These are phyloP conservation scores for Erigeron canadensis DNA, from an alignment of 129 eudicot species.

Conservation along the genomic window DNA sequence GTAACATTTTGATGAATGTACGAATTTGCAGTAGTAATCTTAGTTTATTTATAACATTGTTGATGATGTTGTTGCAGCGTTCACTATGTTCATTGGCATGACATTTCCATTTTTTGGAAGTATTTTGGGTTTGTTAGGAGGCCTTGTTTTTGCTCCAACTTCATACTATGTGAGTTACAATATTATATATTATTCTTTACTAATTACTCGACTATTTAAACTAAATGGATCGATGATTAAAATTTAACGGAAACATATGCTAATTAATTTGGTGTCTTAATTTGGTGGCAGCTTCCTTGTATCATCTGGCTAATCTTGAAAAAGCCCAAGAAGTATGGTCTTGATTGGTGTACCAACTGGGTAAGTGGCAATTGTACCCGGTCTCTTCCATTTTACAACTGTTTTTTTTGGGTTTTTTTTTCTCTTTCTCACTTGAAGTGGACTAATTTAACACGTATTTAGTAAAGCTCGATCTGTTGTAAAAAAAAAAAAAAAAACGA, in stretches of 20 bases:
- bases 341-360: constrained; percentile 25
- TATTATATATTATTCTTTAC: not conserved
- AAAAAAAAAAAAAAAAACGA: too few species aligned
- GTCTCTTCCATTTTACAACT: too few species aligned
- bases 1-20: not conserved
- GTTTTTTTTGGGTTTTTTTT: too few species aligned
- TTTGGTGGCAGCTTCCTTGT: constrained; percentile 12
- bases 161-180: constrained; percentile 15
- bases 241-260: too few species aligned
- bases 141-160: constrained; percentile 23
- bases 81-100: constrained; percentile 52
- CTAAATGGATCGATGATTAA: too few species aligned
- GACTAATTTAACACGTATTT: too few species aligned
- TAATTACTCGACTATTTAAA: too few species aligned
- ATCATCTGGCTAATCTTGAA: constrained; percentile 10
- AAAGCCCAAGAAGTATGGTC: constrained; percentile 15
- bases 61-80: constrained; percentile 33
- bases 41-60: not conserved
- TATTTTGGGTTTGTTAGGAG: constrained; percentile 29
- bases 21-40: too few species aligned
- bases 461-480: too few species aligned
- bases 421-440: too few species aligned
- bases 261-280: not conserved
- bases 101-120: constrained; percentile 67
- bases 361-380: not conserved